Evolutionary conservation across 495 filamentous ascomycete genomes (phyloP).

Genomic region (Symbiotaphrina buchneri): DNA sequence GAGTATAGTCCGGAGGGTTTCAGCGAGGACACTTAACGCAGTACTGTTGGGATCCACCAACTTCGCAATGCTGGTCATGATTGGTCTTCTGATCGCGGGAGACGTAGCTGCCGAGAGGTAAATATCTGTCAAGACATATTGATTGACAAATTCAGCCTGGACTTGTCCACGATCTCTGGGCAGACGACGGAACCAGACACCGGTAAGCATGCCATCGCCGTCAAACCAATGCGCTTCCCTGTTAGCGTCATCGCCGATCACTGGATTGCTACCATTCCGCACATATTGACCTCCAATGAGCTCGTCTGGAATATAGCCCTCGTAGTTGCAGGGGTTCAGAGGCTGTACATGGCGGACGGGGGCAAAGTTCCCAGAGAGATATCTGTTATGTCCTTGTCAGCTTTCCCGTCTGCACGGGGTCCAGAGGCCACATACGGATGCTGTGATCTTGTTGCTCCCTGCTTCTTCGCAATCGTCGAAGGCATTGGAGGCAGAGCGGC

Average conservation of each 20-base stretch:
- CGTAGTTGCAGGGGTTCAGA: slow-evolving; percentile 25
- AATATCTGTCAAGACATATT: slow-evolving; percentile 39
- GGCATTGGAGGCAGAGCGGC: no score
- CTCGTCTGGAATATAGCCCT: slow-evolving; percentile 30
- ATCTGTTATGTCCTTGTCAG: no score
- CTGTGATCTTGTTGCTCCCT: no score
- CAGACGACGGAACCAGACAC: slow-evolving; percentile 26
- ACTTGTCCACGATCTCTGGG: slow-evolving; percentile 10
- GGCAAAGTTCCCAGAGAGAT: slow-evolving; percentile 39
- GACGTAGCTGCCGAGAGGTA: slow-evolving; percentile 24
- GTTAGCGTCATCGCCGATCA: slow-evolving; percentile 29
- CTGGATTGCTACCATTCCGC: slow-evolving; percentile 44
- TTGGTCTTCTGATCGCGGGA: slow-evolving; percentile 19
- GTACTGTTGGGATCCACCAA: slow-evolving; percentile 24
- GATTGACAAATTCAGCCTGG: slow-evolving; percentile 36
- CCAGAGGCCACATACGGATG: background rate
- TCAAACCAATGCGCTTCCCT: slow-evolving; percentile 47
- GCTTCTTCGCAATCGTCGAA: no score
- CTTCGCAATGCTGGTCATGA: slow-evolving; percentile 36
- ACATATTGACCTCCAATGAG: slow-evolving; percentile 42
- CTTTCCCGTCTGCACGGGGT: background rate
- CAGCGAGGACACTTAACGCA: slow-evolving; percentile 14
- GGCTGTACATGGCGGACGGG: slow-evolving; percentile 25
- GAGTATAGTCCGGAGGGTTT: slow-evolving; percentile 21
- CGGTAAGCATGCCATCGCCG: slow-evolving; percentile 47